Percentiles rank a stretch among this genome's conserved stretches.
phyloP scores from a whole-genome alignment of 2,329 filamentous ascomycete genomes.

The Endothia cerciana region DNA sequence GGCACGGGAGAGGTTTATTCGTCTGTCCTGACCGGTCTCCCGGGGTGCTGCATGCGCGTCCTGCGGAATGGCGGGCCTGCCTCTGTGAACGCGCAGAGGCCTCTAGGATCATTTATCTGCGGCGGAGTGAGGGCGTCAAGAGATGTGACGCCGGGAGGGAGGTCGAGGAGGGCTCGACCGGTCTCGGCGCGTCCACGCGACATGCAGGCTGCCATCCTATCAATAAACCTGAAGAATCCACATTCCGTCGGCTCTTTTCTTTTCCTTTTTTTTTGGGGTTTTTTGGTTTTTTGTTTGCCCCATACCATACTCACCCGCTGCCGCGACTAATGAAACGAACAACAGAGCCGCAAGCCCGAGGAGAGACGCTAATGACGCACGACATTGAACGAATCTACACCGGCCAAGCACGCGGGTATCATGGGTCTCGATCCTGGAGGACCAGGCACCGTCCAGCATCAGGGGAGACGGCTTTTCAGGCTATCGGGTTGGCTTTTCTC shows the following conservation, averaged over 20 bases:
- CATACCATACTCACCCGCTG: too few relatives aligned
- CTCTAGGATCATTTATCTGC: neutral
- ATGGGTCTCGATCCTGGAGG: neutral
- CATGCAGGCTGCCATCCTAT: too few relatives aligned
- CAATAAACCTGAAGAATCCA: too few relatives aligned
- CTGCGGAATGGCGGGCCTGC: neutral
- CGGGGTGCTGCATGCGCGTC: neutral
- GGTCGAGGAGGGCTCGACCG: too few relatives aligned
- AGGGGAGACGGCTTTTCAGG: neutral
- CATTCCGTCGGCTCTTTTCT: too few relatives aligned
- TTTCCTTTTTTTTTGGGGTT: too few relatives aligned
- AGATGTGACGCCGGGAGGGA: too few relatives aligned
- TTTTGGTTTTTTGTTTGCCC: too few relatives aligned
- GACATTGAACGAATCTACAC: neutral
- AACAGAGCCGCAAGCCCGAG: slow-evolving; percentile 5
- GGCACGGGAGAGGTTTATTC: neutral
- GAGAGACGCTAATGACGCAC: slow-evolving; percentile 7
- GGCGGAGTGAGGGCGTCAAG: too few relatives aligned
- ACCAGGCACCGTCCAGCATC: neutral
- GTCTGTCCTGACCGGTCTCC: neutral
- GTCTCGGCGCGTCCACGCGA: too few relatives aligned
- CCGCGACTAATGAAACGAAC: neutral
- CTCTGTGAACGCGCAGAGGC: neutral
- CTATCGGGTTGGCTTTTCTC: too few relatives aligned
- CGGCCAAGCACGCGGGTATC: neutral